These are phyloP conservation scores for Talaromyces albobiverticillius DNA, from an alignment of 2,329 filamentous ascomycete genomes.

Conservation along the genomic window DNA sequence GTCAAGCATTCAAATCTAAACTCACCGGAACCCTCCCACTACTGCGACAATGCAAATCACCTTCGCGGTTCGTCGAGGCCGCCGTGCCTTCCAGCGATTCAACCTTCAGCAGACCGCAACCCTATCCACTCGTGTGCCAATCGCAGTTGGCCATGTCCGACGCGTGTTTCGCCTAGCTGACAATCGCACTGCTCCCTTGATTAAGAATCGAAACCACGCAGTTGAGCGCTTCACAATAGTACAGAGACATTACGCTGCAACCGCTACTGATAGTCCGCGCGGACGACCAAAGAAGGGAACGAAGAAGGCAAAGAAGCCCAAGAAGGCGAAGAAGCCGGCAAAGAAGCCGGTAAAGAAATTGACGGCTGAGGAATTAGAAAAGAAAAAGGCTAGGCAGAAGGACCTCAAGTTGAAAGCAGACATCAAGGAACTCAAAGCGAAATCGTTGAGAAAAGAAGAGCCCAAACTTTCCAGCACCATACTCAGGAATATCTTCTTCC, in stretches of 20 bases:
- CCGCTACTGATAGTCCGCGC: slow-evolving; percentile 14
- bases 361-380: slow-evolving; percentile 30
- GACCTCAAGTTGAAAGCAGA: slow-evolving; percentile 28
- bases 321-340: slow-evolving; percentile 25
- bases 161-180: slow-evolving; percentile 24
- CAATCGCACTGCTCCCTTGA: slow-evolving; percentile 16
- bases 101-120: slow-evolving; percentile 22
- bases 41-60: slow-evolving; percentile 29
- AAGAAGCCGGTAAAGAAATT: slow-evolving; percentile 26
- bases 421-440: slow-evolving; percentile 33
- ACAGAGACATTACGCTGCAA: slow-evolving; percentile 27
- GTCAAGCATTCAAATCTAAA: neutral
- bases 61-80: slow-evolving; percentile 27
- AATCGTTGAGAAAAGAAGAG: slow-evolving; percentile 23
- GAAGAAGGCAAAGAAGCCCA: slow-evolving; percentile 19
- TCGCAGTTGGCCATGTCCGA: slow-evolving; percentile 25
- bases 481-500: slow-evolving; percentile 21
- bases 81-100: slow-evolving; percentile 29
- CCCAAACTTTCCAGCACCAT: slow-evolving; percentile 34
- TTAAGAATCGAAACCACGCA: slow-evolving; percentile 15
- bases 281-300: slow-evolving; percentile 20
- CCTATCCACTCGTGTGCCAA: slow-evolving; percentile 26
- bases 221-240: slow-evolving; percentile 4
- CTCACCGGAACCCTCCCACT: neutral
- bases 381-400: slow-evolving; percentile 27